A percentile compares a stretch with the other conserved stretches of the same genome.
Evolutionary conservation across 202 grass and related monocot species (phyloP).

Genomic region (Panicum hallii): DNA sequence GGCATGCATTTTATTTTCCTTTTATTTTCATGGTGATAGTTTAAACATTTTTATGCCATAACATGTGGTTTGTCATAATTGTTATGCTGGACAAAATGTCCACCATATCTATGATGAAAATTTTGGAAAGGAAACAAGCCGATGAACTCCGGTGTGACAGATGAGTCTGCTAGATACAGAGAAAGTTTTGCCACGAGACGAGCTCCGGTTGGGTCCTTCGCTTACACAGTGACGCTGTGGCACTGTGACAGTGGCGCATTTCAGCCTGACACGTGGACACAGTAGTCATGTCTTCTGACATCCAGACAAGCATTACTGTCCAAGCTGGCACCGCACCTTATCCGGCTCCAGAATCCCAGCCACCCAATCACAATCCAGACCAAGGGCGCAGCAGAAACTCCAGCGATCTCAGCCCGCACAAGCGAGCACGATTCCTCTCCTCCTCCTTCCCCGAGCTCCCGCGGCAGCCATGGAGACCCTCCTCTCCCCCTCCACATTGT

Average conservation of each 20-base stretch:
- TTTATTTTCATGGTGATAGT: no score
- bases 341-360: slow-evolving; percentile 73
- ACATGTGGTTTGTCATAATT: no score
- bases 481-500: slow-evolving; percentile 62
- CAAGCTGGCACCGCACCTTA: slow-evolving; percentile 59
- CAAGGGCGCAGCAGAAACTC: slow-evolving; percentile 39
- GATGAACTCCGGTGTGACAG: no score
- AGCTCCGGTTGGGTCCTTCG: neutral
- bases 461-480: slow-evolving; percentile 64
- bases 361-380: slow-evolving; percentile 80
- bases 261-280: neutral
- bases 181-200: no score
- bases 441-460: neutral
- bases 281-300: neutral
- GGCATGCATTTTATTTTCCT: no score
- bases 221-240: neutral
- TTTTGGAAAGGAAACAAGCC: no score
- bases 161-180: no score
- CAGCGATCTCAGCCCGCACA: slow-evolving; percentile 27
- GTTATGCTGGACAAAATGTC: no score
- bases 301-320: slow-evolving; percentile 1
- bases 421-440: neutral
- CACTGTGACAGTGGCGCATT: neutral
- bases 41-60: no score
- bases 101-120: no score